These are phyloP conservation scores for Tephrocybe sp. DNA, from an alignment of 768 basidiomycete genomes.

Conservation along the genomic window DNA sequence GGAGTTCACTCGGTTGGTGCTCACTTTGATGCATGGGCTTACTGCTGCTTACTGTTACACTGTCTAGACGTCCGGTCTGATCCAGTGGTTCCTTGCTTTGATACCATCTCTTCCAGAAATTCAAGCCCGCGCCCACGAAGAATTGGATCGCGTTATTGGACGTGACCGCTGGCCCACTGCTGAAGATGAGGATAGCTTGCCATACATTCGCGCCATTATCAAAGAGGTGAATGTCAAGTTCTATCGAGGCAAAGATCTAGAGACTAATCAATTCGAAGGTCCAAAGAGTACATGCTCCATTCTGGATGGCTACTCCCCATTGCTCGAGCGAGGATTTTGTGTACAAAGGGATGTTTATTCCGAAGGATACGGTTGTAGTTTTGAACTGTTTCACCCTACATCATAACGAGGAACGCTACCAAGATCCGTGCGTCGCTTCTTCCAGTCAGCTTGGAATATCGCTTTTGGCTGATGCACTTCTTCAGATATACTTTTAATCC, in stretches of 20 bases:
- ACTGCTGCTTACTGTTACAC: neutral
- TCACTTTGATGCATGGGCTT: neutral
- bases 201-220: conserved; percentile 32
- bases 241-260: neutral
- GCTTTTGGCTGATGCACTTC: neutral
- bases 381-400: conserved; percentile 38
- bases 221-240: conserved; percentile 16
- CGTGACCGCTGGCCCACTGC: conserved; percentile 23
- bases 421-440: conserved; percentile 27
- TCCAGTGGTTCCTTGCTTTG: conserved; percentile 34
- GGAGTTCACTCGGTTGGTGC: conserved; percentile 37
- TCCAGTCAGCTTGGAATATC: conserved; percentile 8
- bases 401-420: conserved; percentile 32
- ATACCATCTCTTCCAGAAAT: conserved; percentile 28
- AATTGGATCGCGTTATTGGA: conserved; percentile 29
- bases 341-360: conserved; percentile 38
- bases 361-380: conserved; percentile 34
- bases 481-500: conserved; percentile 24
- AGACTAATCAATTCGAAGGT: conserved; percentile 18
- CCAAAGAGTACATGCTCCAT: conserved; percentile 32
- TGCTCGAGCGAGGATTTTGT: conserved; percentile 32
- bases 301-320: conserved; percentile 39
- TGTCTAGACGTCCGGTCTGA: conserved; percentile 29
- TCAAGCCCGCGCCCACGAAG: conserved; percentile 26
- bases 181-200: conserved; percentile 28